A percentile compares a stretch with the other conserved stretches of the same genome.
These are phyloP conservation scores for Malus hybrid DNA, from an alignment of 331 rosid genomes.

Conservation along the genomic window DNA sequence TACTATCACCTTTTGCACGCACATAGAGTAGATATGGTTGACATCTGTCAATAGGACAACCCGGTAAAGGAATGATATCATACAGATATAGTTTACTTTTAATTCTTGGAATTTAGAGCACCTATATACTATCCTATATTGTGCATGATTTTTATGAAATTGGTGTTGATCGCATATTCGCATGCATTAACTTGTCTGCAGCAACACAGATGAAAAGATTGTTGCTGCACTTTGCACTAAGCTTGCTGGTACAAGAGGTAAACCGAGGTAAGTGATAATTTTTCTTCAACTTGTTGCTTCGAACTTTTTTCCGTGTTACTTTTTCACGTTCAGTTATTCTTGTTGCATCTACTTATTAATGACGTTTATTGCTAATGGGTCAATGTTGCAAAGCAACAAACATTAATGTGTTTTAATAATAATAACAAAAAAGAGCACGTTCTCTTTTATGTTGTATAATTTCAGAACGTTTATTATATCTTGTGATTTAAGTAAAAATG, in stretches of 20 bases:
- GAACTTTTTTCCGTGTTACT: background rate
- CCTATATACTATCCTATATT: background rate
- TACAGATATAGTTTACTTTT: background rate
- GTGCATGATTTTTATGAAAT: background rate
- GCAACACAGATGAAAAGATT: conserved; percentile 84
- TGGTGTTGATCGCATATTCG: background rate
- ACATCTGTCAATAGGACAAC: background rate
- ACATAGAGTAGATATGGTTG: background rate
- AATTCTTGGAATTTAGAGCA: background rate
- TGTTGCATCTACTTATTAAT: background rate
- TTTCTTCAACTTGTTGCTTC: background rate
- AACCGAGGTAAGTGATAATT: conserved; percentile 42
- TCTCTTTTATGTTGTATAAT: too few species aligned
- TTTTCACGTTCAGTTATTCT: background rate
- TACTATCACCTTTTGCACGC: background rate
- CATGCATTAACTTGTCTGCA: conserved; percentile 25
- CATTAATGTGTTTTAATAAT: background rate
- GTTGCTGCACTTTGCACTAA: conserved; percentile 79
- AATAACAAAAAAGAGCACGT: too few species aligned
- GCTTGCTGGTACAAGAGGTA: conserved; percentile 37
- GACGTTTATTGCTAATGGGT: background rate
- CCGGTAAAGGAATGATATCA: background rate
- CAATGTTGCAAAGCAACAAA: background rate
- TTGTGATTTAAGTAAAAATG: background rate
- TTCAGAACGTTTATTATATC: too few species aligned